Evolutionary conservation across 768 basidiomycete species (phyloP).

Genomic region (Suillus fuscotomentosus): DNA sequence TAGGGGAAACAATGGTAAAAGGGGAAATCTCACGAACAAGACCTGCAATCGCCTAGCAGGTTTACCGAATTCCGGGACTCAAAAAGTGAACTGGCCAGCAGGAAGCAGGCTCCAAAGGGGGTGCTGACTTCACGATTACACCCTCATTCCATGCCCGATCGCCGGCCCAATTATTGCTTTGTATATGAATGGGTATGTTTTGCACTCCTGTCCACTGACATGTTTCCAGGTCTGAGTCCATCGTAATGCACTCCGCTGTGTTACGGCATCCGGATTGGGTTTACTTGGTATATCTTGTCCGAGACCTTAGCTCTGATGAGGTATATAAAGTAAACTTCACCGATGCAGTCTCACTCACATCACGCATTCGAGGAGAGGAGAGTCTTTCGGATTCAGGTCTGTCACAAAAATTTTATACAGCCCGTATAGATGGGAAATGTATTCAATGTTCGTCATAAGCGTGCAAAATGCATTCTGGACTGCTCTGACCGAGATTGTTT

Average conservation of each 20-base stretch:
- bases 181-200: background rate
- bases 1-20: background rate
- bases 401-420: background rate
- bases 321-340: background rate
- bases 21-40: background rate
- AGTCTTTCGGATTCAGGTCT: background rate
- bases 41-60: background rate
- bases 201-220: background rate
- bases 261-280: background rate
- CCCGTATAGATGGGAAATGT: background rate
- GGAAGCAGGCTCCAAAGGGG: background rate
- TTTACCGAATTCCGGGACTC: background rate
- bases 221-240: background rate
- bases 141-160: background rate
- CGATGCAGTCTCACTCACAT: background rate
- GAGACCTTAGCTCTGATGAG: background rate
- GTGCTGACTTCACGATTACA: background rate
- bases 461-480: background rate
- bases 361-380: background rate
- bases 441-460: background rate
- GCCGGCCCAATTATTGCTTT: background rate
- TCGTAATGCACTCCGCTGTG: background rate
- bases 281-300: background rate
- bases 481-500: background rate
- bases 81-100: background rate